Evolutionary conservation across 192 early-diverging fungal species (phyloP), one percentile per base, ranked within the genome.

Genomic region (Umbelopsis vinacea): DNA sequence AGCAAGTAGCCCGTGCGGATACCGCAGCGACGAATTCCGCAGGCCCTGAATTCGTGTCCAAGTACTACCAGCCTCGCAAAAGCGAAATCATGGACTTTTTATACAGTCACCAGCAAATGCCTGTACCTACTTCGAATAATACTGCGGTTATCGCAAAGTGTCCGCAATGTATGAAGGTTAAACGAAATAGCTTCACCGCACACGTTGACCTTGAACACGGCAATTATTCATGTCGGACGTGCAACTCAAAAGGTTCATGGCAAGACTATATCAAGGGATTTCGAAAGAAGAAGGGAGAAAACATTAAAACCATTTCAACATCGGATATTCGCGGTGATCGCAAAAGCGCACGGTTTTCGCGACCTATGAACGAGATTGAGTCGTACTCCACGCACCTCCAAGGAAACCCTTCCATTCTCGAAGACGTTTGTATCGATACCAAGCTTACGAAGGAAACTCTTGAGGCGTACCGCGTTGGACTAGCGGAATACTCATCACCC

Each of bases 221-320:
- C 6, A 72, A 71, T 15, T 91, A 85, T 81, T 73, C 83, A 45
- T 91, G 90, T 66, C 81, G 81, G 1, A 79, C 75, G 24, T 91
- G 90, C 73, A 76, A 81, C 69, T 78, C 78, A 48, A 79, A 85
- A 48, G 88, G 90, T 0, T 50, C 75, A 12, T 91, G 89, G 87
- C 76, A 81, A 6, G 86, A 89, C 26, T 91, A 89, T 48, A 45
- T 81, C 2, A 71, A 52, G 57, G 72, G 35, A 77, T 24, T 81
- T 75, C 33, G 82, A 77, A 74, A 79, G 75, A 43, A 85, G 66
- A 19, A 69, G 23, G 46, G 52, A 26, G 43, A 14, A 50, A 71
- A 3, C 63, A 73, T 23, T 78, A 73, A 74, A 54, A 69, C 78
- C 76, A 24, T 84, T 72, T 74, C 79, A 76, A 26, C 80, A 77